Conservation (phyloP, 805 yeast genomes). For the Lipomyces yamadae region DNA sequence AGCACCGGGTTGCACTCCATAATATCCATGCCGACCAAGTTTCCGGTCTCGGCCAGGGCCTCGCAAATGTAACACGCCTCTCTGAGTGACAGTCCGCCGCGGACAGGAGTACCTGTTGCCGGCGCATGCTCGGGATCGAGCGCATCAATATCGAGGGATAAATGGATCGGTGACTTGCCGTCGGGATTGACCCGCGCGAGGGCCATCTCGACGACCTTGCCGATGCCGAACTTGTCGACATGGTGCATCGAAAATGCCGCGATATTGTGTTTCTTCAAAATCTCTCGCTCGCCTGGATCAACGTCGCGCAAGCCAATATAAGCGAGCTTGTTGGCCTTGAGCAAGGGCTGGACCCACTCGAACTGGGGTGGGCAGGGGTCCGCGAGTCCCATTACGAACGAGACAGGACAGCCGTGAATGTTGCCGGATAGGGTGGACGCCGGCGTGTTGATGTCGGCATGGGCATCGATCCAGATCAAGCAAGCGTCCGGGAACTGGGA, state of each 20-base stretch:
- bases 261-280: constrained; percentile 71
- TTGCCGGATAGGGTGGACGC: constrained; percentile 83
- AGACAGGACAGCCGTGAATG: constrained; percentile 94
- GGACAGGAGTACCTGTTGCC: constrained; percentile 96
- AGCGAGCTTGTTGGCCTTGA: constrained; percentile 74
- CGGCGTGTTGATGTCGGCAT: constrained; percentile 94
- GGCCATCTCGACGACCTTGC: constrained; percentile 90
- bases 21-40: constrained; percentile 82
- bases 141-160: constrained; percentile 95
- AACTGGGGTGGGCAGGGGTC: constrained; percentile 72
- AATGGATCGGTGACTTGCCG: constrained; percentile 75
- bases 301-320: constrained; percentile 95
- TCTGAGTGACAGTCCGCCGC: constrained; percentile 93
- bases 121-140: constrained; percentile 93
- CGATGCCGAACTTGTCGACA: constrained; percentile 91
- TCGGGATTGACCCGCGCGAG: constrained; percentile 75
- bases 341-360: constrained; percentile 74
- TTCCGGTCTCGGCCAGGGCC: constrained; percentile 89
- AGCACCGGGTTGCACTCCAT: constrained; percentile 93
- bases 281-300: constrained; percentile 80
- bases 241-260: constrained; percentile 95
- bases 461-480: constrained; percentile 95
- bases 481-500: constrained; percentile 84
- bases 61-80: constrained; percentile 93
- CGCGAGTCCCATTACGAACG: constrained; percentile 79